Evolutionary conservation across 768 basidiomycete genomes (phyloP).

Genomic region (Termitomyces titanicus): DNA sequence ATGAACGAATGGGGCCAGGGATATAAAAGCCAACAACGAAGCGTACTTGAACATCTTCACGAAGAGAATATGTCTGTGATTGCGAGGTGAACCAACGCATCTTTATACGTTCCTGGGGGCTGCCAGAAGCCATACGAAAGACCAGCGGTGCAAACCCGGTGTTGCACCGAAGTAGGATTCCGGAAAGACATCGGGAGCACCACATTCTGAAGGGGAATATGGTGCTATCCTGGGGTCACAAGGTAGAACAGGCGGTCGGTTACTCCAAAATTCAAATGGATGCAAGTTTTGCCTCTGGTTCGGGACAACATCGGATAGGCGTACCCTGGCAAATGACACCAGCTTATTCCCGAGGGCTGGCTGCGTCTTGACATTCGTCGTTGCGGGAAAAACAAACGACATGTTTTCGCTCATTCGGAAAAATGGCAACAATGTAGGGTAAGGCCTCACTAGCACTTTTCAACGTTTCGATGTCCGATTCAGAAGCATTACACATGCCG

Average conservation of each 20-base stretch:
- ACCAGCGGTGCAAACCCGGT: constrained; percentile 29
- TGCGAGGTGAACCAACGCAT: not conserved
- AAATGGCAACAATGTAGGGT: not conserved
- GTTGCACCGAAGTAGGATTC: constrained; percentile 27
- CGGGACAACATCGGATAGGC: constrained; percentile 21
- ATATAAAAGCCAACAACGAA: constrained; percentile 37
- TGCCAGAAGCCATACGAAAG: not conserved
- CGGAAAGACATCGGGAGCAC: constrained; percentile 26
- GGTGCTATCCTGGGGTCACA: constrained; percentile 21
- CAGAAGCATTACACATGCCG: too few relatives aligned
- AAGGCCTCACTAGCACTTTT: not conserved
- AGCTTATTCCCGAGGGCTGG: not conserved
- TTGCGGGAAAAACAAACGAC: not conserved
- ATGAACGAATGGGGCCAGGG: constrained; percentile 40
- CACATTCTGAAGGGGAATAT: not conserved
- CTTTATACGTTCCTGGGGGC: constrained; percentile 12
- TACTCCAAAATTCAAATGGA: constrained; percentile 6
- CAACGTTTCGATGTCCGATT: too few relatives aligned
- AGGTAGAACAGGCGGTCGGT: constrained; percentile 25
- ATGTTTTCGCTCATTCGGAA: not conserved
- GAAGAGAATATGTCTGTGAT: constrained; percentile 1
- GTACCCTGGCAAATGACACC: not conserved
- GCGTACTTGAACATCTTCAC: constrained; percentile 45
- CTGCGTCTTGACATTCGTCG: not conserved
- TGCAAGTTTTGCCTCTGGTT: constrained; percentile 10